A percentile compares a stretch with the other conserved stretches of the same genome.
These are phyloP conservation scores for Boletus tomentosulus DNA, from an alignment of 768 basidiomycete genomes.

Conservation along the genomic window DNA sequence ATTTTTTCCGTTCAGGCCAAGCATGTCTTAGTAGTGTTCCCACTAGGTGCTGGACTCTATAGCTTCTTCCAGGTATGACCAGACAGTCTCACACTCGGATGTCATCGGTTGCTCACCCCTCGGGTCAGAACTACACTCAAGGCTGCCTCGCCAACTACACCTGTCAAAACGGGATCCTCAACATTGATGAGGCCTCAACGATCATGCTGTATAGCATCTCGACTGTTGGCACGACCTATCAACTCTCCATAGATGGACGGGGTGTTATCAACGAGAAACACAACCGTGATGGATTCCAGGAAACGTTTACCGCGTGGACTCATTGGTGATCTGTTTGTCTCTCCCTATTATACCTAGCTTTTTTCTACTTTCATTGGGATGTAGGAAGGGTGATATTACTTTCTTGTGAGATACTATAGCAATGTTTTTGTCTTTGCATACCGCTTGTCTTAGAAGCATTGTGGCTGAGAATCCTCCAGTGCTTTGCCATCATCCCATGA, in stretches of 20 bases:
- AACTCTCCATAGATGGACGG: conserved; percentile 35
- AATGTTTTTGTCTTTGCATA: background rate
- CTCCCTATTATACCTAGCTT: background rate
- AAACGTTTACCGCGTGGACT: conserved; percentile 37
- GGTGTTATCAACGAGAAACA: conserved; percentile 34
- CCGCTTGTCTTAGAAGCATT: background rate
- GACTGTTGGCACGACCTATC: conserved; percentile 42
- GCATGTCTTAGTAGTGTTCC: background rate
- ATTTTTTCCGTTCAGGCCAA: background rate
- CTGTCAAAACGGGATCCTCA: conserved; percentile 43
- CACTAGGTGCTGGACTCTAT: conserved; percentile 45
- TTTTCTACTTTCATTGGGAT: background rate
- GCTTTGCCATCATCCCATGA: conserved; percentile 3
- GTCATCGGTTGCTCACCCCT: background rate
- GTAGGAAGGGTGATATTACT: background rate
- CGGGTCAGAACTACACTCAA: conserved; percentile 36
- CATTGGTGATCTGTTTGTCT: conserved; percentile 17
- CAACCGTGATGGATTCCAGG: conserved; percentile 44
- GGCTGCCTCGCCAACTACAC: conserved; percentile 34
- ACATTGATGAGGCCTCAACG: conserved; percentile 39
- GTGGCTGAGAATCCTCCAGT: background rate
- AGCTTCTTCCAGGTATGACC: conserved; percentile 45
- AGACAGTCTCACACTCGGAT: too few relatives aligned
- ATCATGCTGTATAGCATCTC: conserved; percentile 45
- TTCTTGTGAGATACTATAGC: conserved; percentile 1